These are phyloP conservation scores for Ophiostoma triangulosporum DNA, from an alignment of 2,329 filamentous ascomycete genomes.

Conservation along the genomic window DNA sequence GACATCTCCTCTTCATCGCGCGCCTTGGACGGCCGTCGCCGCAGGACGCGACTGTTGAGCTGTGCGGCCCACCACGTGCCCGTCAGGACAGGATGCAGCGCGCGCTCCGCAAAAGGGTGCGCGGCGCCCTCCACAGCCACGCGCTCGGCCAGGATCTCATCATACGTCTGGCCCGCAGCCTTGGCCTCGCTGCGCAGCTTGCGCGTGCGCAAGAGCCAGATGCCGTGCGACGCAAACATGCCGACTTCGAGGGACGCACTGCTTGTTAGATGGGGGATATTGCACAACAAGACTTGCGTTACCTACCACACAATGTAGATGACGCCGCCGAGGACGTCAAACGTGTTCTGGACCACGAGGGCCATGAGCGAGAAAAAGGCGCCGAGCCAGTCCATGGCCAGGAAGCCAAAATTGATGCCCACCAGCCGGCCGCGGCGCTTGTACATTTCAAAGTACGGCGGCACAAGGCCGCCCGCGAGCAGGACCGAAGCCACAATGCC, in stretches of 20 bases:
- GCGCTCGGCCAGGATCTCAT: slow-evolving; percentile 32
- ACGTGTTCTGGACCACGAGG: slow-evolving; percentile 44
- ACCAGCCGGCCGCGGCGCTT: slow-evolving; percentile 47
- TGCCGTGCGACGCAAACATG: slow-evolving; percentile 44
- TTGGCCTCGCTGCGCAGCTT: slow-evolving; percentile 38
- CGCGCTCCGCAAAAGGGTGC: slow-evolving; percentile 26
- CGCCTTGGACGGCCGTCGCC: not conserved
- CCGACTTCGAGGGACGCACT: slow-evolving; percentile 45
- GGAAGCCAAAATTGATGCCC: slow-evolving; percentile 46
- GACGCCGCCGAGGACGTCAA: slow-evolving; percentile 46
- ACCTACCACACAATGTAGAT: slow-evolving; percentile 47
- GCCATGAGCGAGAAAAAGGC: slow-evolving; percentile 52
- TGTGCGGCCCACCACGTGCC: not conserved
- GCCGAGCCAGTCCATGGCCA: slow-evolving; percentile 45
- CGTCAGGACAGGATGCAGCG: slow-evolving; percentile 5
- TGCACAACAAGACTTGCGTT: not conserved
- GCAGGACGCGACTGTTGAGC: not conserved
- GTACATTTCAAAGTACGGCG: slow-evolving; percentile 48
- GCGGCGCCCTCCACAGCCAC: slow-evolving; percentile 17
- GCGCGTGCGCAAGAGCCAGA: slow-evolving; percentile 45
- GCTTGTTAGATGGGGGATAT: not conserved
- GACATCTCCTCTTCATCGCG: not conserved
- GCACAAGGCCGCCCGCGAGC: slow-evolving; percentile 41
- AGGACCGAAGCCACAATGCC: slow-evolving; percentile 45
- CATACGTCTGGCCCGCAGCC: slow-evolving; percentile 36